Evolutionary conservation across 1,139 yeast species (phyloP), one percentile per base, ranked within the genome.

Genomic region (Saccharomyces pastorianus): DNA sequence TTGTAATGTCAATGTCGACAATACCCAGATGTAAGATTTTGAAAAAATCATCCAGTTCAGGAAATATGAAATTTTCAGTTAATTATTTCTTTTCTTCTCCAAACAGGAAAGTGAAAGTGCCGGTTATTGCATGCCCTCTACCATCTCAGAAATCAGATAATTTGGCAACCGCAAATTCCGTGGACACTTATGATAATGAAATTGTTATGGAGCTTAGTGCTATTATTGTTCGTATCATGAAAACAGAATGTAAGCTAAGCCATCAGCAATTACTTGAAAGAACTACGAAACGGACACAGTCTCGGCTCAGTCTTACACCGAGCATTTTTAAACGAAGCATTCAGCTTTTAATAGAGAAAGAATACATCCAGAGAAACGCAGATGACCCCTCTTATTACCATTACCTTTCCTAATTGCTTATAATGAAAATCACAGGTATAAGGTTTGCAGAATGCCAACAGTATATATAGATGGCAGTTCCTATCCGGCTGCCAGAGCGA

Each of bases 221-320:
- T 0, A 95, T 96, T 0, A 81, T 91, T 55, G 96, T 91, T 2
- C 77, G 98, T 53, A 81, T 86, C 9, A 85, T 93, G 93, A 93
- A 93, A 68, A 78, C 88, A 0, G 74, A 91, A 41, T 84, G 83
- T 62, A 71, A 77, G 0, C 65, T 85, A 53, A 75, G 71, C 46
- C 93, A 87, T 66, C 81, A 82, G 59, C 84, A 84, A 55, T 74
- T 91, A 54, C 73, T 88, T 23, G 80, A 79, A 48, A 91, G 85
- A 59, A 82, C 85, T 7, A 77, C 86, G 20, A 77, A 79, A 53
- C 88, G 83, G 59, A 75, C 89, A 42, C 72, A 77, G 23, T 72
- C 76, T 47, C 73, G 95, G 58, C 91, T 93, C 70, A 80, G 79
- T 50, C 88, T 95, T 0, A 82, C 82, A 56, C 83, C 86, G 9